phyloP scores from a whole-genome alignment of 2,329 filamentous ascomycete species.

The Capronia americana region DNA sequence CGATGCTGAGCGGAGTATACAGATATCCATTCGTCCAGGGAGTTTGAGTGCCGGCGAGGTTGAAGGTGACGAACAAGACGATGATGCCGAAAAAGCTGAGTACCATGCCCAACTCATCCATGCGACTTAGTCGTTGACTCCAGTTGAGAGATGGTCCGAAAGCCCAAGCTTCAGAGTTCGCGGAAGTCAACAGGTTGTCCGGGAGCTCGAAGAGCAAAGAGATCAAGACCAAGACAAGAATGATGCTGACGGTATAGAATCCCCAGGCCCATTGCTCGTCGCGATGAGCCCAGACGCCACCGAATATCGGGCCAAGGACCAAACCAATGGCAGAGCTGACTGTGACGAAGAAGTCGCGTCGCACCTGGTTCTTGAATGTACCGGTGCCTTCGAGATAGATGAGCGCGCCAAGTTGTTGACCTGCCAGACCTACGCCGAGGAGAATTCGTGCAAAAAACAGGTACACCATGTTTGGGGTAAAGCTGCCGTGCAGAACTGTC shows the following conservation, averaged over 20 bases:
- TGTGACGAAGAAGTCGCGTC: constrained; percentile 32
- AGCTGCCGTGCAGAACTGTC: constrained; percentile 21
- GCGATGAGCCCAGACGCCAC: constrained; percentile 25
- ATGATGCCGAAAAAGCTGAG: constrained; percentile 31
- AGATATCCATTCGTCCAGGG: constrained; percentile 23
- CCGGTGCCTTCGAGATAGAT: constrained; percentile 29
- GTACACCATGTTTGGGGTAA: constrained; percentile 26
- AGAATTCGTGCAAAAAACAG: constrained; percentile 28
- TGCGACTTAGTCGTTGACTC: constrained; percentile 10
- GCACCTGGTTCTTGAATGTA: constrained; percentile 30
- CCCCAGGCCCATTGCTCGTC: constrained; percentile 24
- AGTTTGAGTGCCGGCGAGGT: constrained; percentile 24
- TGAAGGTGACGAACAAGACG: constrained; percentile 29
- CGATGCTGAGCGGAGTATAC: constrained; percentile 21
- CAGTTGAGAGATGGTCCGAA: constrained; percentile 5
- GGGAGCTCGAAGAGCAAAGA: constrained; percentile 28
- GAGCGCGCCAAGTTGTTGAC: constrained; percentile 30
- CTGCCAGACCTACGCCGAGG: constrained; percentile 28
- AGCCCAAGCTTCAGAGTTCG: constrained; percentile 18
- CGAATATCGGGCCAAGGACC: constrained; percentile 31
- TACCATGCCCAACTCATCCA: constrained; percentile 23
- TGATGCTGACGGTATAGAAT: constrained; percentile 25
- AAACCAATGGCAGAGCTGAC: constrained; percentile 28
- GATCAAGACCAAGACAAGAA: constrained; percentile 16
- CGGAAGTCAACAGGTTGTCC: constrained; percentile 10